phyloP scores from a whole-genome alignment of 2,329 filamentous ascomycete species.

The Metarhizium humberi region DNA sequence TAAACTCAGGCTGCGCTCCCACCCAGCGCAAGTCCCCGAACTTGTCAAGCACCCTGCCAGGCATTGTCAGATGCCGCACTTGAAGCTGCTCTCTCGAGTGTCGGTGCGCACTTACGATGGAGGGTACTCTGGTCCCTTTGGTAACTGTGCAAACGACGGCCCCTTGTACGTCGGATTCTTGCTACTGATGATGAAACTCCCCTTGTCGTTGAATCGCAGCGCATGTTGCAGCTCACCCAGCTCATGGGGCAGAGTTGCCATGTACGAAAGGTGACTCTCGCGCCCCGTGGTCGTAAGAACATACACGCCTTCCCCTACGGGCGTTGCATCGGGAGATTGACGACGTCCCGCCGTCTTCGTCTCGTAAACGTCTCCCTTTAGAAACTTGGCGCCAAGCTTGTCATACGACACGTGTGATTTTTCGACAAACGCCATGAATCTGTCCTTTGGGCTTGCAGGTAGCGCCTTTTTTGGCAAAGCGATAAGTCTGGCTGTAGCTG shows the following conservation, averaged over 20 bases:
- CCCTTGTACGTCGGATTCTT: conserved; percentile 68
- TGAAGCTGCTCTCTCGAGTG: no score
- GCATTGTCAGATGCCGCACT: not conserved
- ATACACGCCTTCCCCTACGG: conserved; percentile 80
- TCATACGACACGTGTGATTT: conserved; percentile 57
- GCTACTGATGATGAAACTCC: conserved; percentile 62
- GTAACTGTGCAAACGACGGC: conserved; percentile 53
- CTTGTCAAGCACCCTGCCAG: conserved; percentile 53
- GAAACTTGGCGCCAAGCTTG: conserved; percentile 63
- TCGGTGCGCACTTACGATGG: conserved; percentile 43
- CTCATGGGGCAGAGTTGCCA: conserved; percentile 63
- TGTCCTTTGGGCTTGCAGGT: conserved; percentile 57
- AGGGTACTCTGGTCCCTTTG: conserved; percentile 59
- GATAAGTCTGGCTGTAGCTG: conserved; percentile 59
- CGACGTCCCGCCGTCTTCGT: conserved; percentile 68
- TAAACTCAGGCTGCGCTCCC: conserved; percentile 60
- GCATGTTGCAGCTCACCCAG: conserved; percentile 65
- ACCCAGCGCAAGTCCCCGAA: conserved; percentile 69
- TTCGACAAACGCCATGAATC: conserved; percentile 77
- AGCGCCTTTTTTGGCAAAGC: conserved; percentile 79
- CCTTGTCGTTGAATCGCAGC: conserved; percentile 50
- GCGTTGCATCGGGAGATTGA: conserved; percentile 58
- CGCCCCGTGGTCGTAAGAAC: conserved; percentile 64
- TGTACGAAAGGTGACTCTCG: conserved; percentile 70
- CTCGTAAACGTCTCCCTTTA: conserved; percentile 56